Evolutionary conservation across 306 rosid genomes (phyloP).

Genomic region (Comarum palustre): DNA sequence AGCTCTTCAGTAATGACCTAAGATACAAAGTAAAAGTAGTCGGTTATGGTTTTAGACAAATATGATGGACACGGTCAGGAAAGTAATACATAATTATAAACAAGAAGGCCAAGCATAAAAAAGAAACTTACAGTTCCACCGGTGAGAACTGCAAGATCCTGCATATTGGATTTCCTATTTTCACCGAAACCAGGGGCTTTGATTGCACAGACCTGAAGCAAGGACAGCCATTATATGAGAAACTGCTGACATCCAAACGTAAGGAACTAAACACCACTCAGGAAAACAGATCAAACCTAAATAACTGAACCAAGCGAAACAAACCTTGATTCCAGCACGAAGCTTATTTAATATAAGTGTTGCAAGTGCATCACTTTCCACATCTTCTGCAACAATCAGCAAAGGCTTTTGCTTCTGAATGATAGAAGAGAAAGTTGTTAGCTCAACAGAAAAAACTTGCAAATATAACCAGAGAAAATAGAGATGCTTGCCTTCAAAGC

Average conservation of each 20-base stretch:
- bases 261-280: slow-evolving; percentile 1
- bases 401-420: slow-evolving; percentile 80
- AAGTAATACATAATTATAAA: neutral
- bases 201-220: slow-evolving; percentile 75
- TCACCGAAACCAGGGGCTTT: slow-evolving; percentile 98
- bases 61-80: neutral
- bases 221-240: slow-evolving; percentile 10
- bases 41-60: neutral
- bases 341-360: slow-evolving; percentile 85
- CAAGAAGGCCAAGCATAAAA: neutral
- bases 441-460: slow-evolving; percentile 5
- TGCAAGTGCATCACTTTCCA: slow-evolving; percentile 89
- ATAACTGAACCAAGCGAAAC: neutral
- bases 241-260: neutral
- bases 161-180: slow-evolving; percentile 69
- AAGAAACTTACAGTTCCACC: slow-evolving; percentile 64
- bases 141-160: slow-evolving; percentile 88
- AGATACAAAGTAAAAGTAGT: slow-evolving; percentile 5
- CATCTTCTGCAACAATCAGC: slow-evolving; percentile 81
- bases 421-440: slow-evolving; percentile 13
- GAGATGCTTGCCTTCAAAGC: slow-evolving; percentile 67
- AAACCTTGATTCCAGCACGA: slow-evolving; percentile 97
- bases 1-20: slow-evolving; percentile 94
- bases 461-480: neutral
- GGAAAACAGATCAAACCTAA: neutral